Evolutionary conservation across 495 filamentous ascomycete species (phyloP), one percentile per base, ranked within the genome.

Genomic region (Penicillium goetzii): DNA sequence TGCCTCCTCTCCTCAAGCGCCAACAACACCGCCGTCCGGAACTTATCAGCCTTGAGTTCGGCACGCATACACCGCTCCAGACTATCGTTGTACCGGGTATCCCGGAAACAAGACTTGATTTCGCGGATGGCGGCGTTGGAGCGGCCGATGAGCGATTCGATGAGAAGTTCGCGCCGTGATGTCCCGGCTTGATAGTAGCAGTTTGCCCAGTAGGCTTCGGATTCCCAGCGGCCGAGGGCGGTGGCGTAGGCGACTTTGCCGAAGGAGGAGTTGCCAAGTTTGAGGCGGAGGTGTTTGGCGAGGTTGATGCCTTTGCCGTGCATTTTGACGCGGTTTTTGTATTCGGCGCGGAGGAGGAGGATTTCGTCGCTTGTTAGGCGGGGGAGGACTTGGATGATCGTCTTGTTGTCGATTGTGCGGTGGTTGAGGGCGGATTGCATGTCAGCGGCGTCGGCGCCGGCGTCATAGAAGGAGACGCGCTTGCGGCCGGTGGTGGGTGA

Each of bases 191-290:
- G 95, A 78, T 98, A 99, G 88, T 93, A 99, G 76, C 91, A 96
- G 70, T 98, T 99, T 50, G 96, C 94, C 92, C 95, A 99, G 81
- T 95, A 97, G 2, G 91, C 93, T 74, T 99, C 95, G 56, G 86
- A 88, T 79, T 97, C 95, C 90, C 92, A 99, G 50, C 86, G 83
- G 3, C 96, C 95, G 0, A 98, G 86, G 11, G 95, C 94, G 8
- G 91, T 92, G 6, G 92, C 90, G 72, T 97, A 98, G 69, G 87
- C 90, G 11, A 90, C 88, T 74, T 98, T 98, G 76, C 92, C 92
- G 60, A 97, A 89, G 58, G 76, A 67, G 68, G 92, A 92, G 68
- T 88, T 86, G 15, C 89, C 85, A 10, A 90, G 83, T 49, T 86
- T 87, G 41, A 86, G 66, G 56, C 95, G 94, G 71, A 98, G 91